phyloP scores from a whole-genome alignment of 208 protist species.

The Baffinella frigidus region DNA sequence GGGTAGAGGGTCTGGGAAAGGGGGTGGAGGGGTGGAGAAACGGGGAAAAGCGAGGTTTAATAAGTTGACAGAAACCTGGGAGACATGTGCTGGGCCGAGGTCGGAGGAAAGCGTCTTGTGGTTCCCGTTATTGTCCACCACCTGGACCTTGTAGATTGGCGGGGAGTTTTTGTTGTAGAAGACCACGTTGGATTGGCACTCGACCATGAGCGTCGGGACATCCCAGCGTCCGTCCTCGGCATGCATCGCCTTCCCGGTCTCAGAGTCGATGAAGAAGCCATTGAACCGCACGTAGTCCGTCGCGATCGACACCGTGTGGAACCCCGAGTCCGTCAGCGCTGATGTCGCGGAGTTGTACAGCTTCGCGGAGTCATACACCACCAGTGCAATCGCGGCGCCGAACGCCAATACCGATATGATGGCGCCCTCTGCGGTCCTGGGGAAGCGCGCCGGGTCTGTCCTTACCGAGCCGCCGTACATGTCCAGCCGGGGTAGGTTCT shows the following conservation, averaged over 20 bases:
- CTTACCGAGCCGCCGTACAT: background rate
- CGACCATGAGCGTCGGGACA: conserved; percentile 22
- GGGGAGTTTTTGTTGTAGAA: background rate
- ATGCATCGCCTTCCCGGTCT: background rate
- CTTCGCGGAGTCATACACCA: background rate
- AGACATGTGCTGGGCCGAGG: too few species aligned
- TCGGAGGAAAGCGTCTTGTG: background rate
- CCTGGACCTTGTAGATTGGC: conserved; percentile 18
- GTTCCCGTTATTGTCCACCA: conserved; percentile 45
- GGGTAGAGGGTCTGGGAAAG: too few species aligned
- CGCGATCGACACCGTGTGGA: conserved; percentile 31
- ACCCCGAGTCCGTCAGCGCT: background rate
- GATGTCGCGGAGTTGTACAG: background rate
- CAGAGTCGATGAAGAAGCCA: background rate
- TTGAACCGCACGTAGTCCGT: conserved; percentile 26
- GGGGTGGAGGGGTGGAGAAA: too few species aligned
- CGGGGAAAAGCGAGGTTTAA: too few species aligned
- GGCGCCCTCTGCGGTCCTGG: background rate
- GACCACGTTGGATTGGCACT: background rate
- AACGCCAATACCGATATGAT: conserved; percentile 1
- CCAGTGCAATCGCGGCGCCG: conserved; percentile 9
- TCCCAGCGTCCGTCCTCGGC: conserved; percentile 12
- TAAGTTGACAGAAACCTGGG: too few species aligned
- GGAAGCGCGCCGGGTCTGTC: conserved; percentile 27
- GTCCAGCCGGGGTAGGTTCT: background rate